A percentile compares a stretch with the other conserved stretches of the same genome.
Conservation (phyloP, 805 yeast genomes). For the Jamesozyma hellenica region DNA sequence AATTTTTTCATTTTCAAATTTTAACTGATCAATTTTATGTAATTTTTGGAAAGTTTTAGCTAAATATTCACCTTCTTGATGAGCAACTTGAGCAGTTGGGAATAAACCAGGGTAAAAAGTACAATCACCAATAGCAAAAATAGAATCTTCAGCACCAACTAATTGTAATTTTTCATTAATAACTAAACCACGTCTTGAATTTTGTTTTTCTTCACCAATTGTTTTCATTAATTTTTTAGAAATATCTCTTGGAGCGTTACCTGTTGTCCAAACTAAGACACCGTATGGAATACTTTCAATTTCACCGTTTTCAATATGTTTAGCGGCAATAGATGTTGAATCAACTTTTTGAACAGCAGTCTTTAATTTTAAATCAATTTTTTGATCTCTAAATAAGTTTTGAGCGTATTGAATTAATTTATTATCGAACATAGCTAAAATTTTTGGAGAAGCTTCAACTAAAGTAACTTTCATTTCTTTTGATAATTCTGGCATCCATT, state of each 20-base stretch:
- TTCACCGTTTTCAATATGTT: constrained; percentile 45
- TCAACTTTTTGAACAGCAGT: constrained; percentile 85
- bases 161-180: constrained; percentile 75
- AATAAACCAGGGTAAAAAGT: constrained; percentile 78
- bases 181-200: constrained; percentile 83
- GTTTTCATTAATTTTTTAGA: constrained; percentile 54
- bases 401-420: constrained; percentile 70
- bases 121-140: constrained; percentile 92
- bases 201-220: constrained; percentile 59
- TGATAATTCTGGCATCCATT: constrained; percentile 82
- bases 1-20: constrained; percentile 27
- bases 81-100: constrained; percentile 96
- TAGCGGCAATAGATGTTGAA: constrained; percentile 58
- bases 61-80: constrained; percentile 82
- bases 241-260: constrained; percentile 80
- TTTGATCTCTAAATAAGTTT: constrained; percentile 55
- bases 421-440: constrained; percentile 63
- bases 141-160: constrained; percentile 64
- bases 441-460: constrained; percentile 87
- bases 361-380: constrained; percentile 67
- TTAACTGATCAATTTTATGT: constrained; percentile 49
- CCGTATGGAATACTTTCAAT: constrained; percentile 86
- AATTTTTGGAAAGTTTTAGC: constrained; percentile 60
- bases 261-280: constrained; percentile 93
- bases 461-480: constrained; percentile 74